Percentiles rank a stretch among this genome's conserved stretches.
Conservation (phyloP, 306 rosid genomes). For the Amphicarpaea edgeworthii region DNA sequence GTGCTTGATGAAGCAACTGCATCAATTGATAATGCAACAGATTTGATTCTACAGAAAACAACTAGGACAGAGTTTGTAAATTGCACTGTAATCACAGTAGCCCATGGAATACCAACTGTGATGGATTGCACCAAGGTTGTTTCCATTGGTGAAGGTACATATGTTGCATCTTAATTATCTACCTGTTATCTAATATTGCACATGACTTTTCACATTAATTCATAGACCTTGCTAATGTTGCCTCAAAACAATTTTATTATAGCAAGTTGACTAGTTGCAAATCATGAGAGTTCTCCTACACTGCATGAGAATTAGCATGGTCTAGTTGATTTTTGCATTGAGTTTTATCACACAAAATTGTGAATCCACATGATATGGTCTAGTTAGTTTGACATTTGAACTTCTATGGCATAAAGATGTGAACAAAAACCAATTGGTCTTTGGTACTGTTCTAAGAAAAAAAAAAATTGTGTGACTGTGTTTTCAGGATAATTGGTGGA, state of each 20-base stretch:
- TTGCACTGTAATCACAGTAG: conserved; percentile 86
- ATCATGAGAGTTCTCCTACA: neutral
- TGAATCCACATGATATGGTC: neutral
- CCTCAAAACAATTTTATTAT: neutral
- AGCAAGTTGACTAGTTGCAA: conserved; percentile 12
- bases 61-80: conserved; percentile 74
- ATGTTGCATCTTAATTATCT: conserved; percentile 25
- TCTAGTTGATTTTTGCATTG: neutral
- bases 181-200: neutral
- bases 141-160: conserved; percentile 77
- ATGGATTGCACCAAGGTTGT: conserved; percentile 98
- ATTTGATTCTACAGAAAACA: conserved; percentile 83
- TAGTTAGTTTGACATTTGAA: neutral
- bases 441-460: conserved; percentile 17
- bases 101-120: conserved; percentile 94
- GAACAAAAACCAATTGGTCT: neutral
- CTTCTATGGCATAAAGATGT: neutral
- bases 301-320: neutral
- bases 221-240: conserved; percentile 12
- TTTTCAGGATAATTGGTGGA: conserved; percentile 84
- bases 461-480: neutral
- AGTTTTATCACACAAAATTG: neutral
- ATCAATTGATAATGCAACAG: conserved; percentile 93
- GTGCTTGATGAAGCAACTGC: conserved; percentile 98
- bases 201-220: neutral